Evolutionary conservation across 371 early-diverging fungal genomes (phyloP).

Genomic region (Mortierella sp.): DNA sequence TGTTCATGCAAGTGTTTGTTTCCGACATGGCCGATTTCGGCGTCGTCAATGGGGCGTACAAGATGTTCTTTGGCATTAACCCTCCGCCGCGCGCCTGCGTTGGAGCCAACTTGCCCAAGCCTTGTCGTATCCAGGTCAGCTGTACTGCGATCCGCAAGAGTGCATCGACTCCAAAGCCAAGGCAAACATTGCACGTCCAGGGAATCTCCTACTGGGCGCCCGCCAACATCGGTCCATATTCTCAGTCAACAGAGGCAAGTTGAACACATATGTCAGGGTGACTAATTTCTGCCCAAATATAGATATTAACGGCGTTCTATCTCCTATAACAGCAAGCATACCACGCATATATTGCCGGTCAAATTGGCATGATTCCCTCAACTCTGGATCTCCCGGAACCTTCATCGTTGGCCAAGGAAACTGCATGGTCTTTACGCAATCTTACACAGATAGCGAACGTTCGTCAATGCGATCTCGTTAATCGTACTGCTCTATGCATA

Average conservation of each 20-base stretch:
- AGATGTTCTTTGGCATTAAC: slow-evolving; percentile 71
- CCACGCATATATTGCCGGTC: slow-evolving; percentile 77
- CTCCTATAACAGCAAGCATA: slow-evolving; percentile 67
- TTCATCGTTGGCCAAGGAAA: slow-evolving; percentile 42
- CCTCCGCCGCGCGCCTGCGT: slow-evolving; percentile 79
- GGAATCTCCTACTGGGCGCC: slow-evolving; percentile 89
- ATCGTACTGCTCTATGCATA: slow-evolving; percentile 57
- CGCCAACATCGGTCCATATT: slow-evolving; percentile 86
- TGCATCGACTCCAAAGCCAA: slow-evolving; percentile 19
- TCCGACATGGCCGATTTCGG: slow-evolving; percentile 73
- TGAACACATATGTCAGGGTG: background rate
- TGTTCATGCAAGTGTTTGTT: slow-evolving; percentile 74
- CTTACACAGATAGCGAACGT: slow-evolving; percentile 58
- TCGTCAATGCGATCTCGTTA: slow-evolving; percentile 39
- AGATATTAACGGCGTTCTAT: too few species aligned
- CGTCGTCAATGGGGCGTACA: slow-evolving; percentile 70
- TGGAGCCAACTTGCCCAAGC: slow-evolving; percentile 55
- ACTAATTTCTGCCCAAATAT: too few species aligned
- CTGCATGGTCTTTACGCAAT: slow-evolving; percentile 60
- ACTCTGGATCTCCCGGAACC: slow-evolving; percentile 65
- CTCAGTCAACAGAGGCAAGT: slow-evolving; percentile 69
- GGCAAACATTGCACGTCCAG: slow-evolving; percentile 80
- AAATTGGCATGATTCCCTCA: slow-evolving; percentile 80
- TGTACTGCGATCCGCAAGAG: slow-evolving; percentile 58
- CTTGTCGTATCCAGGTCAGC: slow-evolving; percentile 68